Evolutionary conservation across 1,284 basidiomycete genomes (phyloP), one percentile per base, ranked within the genome.

Genomic region (Irpex lacteus): DNA sequence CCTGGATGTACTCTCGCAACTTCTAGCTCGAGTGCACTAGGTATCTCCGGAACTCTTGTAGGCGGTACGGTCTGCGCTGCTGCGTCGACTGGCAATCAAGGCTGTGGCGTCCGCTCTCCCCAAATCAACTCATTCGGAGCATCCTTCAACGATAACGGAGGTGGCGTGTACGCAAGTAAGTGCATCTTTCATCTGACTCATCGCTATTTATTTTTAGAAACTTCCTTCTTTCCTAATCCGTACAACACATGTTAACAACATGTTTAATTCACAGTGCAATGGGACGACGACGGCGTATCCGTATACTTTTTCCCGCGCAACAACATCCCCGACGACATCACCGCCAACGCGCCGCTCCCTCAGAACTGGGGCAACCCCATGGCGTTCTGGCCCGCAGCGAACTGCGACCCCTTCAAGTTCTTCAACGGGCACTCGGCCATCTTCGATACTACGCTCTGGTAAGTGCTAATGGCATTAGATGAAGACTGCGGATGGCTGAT

Each of bases 361-460:
- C 78, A 82, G 55, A 77, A 68, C 40, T 96, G 95, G 95, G 89
- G 92, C 38, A 76, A 76, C 9, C 90, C 95, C 2, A 81, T 86
- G 74, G 94, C 91, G 50, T 82, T 80, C 74, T 94, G 88, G 88
- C 87, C 90, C 13, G 84, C 91, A 11, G 78, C 80, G 26, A 74
- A 76, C 50, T 96, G 95, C 75, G 78, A 89, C 72, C 89, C 92
- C 32, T 88, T 84, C 76, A 73, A 84, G 70, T 94, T 85, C 81
- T 96, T 96, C 80, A 79, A 82, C 67, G 78, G 87, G 62, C 90
- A 95, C 72, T 84, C 84, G 61, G 86, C 85, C 57, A 94, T 96
- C 71, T 90, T 94, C 70, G 89, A 93, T 72, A 94, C 91, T 26
- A 92, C 92, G 5, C 79, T 95, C 61, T 93, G 92, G 87, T 88